phyloP scores from a whole-genome alignment of 2,329 filamentous ascomycete species.

The Xylariales sp. region DNA sequence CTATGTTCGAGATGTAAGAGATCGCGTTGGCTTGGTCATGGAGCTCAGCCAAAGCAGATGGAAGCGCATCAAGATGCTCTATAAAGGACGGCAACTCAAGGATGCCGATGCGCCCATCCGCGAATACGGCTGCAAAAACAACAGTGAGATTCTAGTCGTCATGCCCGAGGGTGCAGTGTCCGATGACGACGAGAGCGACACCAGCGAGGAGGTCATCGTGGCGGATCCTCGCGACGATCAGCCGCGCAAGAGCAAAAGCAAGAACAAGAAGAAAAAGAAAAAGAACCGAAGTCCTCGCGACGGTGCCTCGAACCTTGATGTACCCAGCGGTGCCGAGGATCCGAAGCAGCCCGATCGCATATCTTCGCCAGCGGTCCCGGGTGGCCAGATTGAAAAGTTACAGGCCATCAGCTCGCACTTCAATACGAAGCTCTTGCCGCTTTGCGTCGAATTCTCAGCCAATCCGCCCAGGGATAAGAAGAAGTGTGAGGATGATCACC shows the following conservation, averaged over 20 bases:
- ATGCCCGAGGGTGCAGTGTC: conserved; percentile 44
- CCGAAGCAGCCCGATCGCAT: conserved; percentile 35
- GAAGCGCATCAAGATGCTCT: conserved; percentile 60
- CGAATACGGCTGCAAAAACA: conserved; percentile 58
- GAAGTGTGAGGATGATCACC: conserved; percentile 69
- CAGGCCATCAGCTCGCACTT: conserved; percentile 63
- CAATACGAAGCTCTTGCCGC: conserved; percentile 57
- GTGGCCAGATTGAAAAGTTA: conserved; percentile 55
- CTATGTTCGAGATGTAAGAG: conserved; percentile 59
- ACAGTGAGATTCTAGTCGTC: conserved; percentile 56
- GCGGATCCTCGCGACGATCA: conserved; percentile 37
- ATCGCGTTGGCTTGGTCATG: conserved; percentile 64
- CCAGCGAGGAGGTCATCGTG: conserved; percentile 40
- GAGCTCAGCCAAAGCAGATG: conserved; percentile 51
- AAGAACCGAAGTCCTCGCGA: conserved; percentile 37
- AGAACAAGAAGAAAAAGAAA: conserved; percentile 28
- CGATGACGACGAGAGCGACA: conserved; percentile 34
- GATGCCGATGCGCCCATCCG: conserved; percentile 53
- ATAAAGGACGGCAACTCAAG: conserved; percentile 68
- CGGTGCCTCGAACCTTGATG: conserved; percentile 35
- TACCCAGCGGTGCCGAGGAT: conserved; percentile 29
- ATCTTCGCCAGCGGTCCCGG: conserved; percentile 30
- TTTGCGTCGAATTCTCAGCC: conserved; percentile 57
- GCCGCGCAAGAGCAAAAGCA: conserved; percentile 38
- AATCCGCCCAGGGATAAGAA: conserved; percentile 61